These are phyloP conservation scores for Syncephalastrum racemosum DNA, from an alignment of 371 early-diverging fungal genomes.

Conservation along the genomic window DNA sequence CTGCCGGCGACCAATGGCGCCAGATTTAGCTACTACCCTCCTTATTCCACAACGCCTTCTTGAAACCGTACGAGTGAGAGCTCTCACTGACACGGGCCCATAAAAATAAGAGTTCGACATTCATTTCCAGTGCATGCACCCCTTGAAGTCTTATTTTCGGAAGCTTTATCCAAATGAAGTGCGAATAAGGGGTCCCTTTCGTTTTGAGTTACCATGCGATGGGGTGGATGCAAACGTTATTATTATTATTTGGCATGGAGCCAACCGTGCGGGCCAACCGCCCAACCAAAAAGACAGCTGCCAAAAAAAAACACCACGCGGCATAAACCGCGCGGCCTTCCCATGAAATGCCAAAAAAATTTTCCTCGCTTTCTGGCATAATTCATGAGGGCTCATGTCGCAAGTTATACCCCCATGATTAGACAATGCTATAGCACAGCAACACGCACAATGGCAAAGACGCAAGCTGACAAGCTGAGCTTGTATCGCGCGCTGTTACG, in stretches of 20 bases:
- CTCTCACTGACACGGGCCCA: background rate
- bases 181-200: too few relatives aligned
- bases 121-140: background rate
- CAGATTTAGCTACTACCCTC: background rate
- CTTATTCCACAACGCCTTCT: too few relatives aligned
- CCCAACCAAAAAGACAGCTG: too few relatives aligned
- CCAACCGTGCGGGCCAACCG: too few relatives aligned
- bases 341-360: background rate
- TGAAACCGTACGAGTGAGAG: too few relatives aligned
- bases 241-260: too few relatives aligned
- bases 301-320: background rate
- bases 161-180: background rate
- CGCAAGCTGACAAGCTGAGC: background rate
- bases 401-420: background rate
- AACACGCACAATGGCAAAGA: background rate
- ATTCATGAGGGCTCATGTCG: background rate
- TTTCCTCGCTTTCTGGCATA: background rate
- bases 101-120: background rate
- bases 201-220: too few relatives aligned
- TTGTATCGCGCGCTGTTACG: slow-evolving; percentile 14
- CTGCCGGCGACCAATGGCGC: slow-evolving; percentile 25
- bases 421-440: too few relatives aligned
- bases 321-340: background rate
- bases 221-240: too few relatives aligned
- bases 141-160: slow-evolving; percentile 1